These are phyloP conservation scores for Beauveria medogensis DNA, from an alignment of 2,329 filamentous ascomycete genomes.

Conservation along the genomic window DNA sequence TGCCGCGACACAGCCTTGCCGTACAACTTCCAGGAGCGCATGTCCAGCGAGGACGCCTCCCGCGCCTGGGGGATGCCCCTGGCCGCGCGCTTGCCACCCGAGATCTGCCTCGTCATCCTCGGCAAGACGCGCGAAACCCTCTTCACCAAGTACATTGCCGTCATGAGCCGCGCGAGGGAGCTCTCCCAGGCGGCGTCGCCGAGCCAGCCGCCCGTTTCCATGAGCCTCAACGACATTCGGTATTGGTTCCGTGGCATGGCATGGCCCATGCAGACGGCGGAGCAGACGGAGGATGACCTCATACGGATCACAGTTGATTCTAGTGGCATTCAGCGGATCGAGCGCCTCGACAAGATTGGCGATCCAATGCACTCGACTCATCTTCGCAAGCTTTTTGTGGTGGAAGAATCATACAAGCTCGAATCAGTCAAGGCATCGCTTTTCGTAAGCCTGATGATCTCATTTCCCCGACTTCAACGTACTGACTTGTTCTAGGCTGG, in stretches of 20 bases:
- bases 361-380: background rate
- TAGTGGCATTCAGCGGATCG: constrained; percentile 3
- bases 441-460: background rate
- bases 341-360: background rate
- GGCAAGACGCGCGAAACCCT: background rate
- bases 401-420: background rate
- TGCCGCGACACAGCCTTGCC: background rate
- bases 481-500: background rate
- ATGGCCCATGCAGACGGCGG: background rate
- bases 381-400: constrained; percentile 1
- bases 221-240: background rate
- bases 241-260: constrained; percentile 1
- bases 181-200: background rate
- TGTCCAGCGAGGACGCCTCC: background rate
- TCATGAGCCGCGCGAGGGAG: constrained; percentile 1
- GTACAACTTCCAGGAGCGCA: constrained; percentile 1
- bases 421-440: background rate
- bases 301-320: constrained; percentile 1
- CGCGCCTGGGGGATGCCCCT: background rate
- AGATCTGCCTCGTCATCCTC: background rate
- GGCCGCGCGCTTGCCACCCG: background rate
- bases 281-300: background rate
- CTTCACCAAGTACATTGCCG: constrained; percentile 2
- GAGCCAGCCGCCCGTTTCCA: background rate
- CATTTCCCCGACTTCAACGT: background rate